Conservation (phyloP, 2,329 filamentous ascomycete genomes). For the Aspergillus alliaceus region DNA sequence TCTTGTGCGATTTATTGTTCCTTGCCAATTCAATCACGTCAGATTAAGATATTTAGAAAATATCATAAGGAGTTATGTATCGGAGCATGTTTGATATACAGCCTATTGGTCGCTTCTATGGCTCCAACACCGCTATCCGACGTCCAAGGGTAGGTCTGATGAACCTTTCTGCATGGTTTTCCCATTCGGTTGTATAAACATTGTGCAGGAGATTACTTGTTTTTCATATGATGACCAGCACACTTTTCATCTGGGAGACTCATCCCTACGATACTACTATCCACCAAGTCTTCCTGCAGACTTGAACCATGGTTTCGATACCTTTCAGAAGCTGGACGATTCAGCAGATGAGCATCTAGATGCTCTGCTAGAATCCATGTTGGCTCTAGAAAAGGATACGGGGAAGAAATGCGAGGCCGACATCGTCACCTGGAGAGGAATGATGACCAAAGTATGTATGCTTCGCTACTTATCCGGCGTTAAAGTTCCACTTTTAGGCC, state of each 20-base stretch:
- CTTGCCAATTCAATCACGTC: background rate
- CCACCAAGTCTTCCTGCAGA: slow-evolving; percentile 70
- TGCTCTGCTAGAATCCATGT: slow-evolving; percentile 74
- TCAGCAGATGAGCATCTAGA: slow-evolving; percentile 83
- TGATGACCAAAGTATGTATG: slow-evolving; percentile 98
- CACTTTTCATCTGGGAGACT: slow-evolving; percentile 71
- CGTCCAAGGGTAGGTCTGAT: slow-evolving; percentile 63
- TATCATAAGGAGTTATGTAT: slow-evolving; percentile 28
- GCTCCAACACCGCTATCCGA: slow-evolving; percentile 68
- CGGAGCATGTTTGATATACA: slow-evolving; percentile 61
- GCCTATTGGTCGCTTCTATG: slow-evolving; percentile 68
- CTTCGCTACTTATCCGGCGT: slow-evolving; percentile 9
- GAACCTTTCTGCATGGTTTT: background rate
- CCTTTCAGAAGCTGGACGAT: slow-evolving; percentile 80
- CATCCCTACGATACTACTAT: slow-evolving; percentile 86
- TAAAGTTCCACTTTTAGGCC: background rate
- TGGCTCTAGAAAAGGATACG: slow-evolving; percentile 68
- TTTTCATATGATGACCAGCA: slow-evolving; percentile 93
- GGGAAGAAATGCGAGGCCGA: slow-evolving; percentile 71
- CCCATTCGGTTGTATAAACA: slow-evolving; percentile 3
- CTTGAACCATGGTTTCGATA: slow-evolving; percentile 77
- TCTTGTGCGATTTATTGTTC: background rate
- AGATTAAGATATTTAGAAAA: background rate
- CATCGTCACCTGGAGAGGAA: slow-evolving; percentile 90
- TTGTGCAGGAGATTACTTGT: slow-evolving; percentile 77